Conservation (phyloP, 192 early-diverging fungal genomes). For the Entomortierella parvispora region DNA sequence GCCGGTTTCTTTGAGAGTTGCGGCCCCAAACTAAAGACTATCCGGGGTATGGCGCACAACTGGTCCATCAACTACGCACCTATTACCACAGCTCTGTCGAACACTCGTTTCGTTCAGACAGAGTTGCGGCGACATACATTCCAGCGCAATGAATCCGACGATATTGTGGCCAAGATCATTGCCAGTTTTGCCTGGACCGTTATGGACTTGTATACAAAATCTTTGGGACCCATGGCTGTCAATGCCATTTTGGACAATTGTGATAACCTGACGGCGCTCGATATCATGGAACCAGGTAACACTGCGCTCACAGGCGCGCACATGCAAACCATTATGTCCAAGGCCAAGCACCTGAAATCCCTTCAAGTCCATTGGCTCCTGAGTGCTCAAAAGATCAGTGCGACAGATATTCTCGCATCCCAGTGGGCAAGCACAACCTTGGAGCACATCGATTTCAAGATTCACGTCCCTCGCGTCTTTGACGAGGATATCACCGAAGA, state of each 20-base stretch:
- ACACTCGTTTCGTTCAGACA: neutral
- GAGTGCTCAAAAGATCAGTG: neutral
- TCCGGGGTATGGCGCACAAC: too few species aligned
- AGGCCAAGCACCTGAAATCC: neutral
- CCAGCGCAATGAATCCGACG: neutral
- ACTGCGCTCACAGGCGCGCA: neutral
- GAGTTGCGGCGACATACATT: neutral
- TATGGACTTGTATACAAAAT: neutral
- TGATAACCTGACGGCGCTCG: neutral
- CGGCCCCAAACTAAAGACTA: neutral
- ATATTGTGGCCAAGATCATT: neutral
- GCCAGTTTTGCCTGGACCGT: neutral
- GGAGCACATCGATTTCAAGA: slow-evolving; percentile 10
- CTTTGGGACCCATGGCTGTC: neutral
- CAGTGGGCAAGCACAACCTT: slow-evolving; percentile 8
- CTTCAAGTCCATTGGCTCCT: slow-evolving; percentile 15
- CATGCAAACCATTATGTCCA: neutral
- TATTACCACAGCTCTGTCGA: neutral
- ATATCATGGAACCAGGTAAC: neutral
- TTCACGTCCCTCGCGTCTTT: neutral
- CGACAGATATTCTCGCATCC: neutral
- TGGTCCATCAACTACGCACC: neutral
- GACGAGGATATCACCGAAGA: too few species aligned
- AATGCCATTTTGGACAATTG: neutral
- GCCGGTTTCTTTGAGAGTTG: neutral